phyloP scores from a whole-genome alignment of 768 basidiomycete species.

The Phlebiopsis flavidoalba region DNA sequence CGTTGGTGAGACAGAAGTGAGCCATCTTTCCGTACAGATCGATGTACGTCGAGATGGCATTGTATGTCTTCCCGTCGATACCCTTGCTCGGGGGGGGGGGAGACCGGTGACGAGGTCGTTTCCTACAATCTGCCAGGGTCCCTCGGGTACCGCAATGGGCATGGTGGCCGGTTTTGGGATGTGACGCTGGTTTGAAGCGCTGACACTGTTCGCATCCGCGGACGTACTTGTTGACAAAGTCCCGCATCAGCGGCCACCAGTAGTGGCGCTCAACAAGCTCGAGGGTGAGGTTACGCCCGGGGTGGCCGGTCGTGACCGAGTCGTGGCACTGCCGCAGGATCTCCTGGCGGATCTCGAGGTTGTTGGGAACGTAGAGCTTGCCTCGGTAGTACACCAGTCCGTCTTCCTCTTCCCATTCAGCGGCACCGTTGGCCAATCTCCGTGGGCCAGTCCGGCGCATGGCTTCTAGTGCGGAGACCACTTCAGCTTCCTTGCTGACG shows the following conservation, averaged over 20 bases:
- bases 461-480: no score
- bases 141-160: slow-evolving; percentile 3
- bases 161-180: background rate
- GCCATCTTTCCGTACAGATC: slow-evolving; percentile 20
- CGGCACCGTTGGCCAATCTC: no score
- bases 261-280: background rate
- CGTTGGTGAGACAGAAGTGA: slow-evolving; percentile 18
- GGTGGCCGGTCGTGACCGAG: background rate
- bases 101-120: slow-evolving; percentile 11
- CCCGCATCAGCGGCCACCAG: slow-evolving; percentile 7
- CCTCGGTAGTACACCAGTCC: background rate
- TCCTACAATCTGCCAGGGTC: slow-evolving; percentile 12
- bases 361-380: background rate
- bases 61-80: background rate
- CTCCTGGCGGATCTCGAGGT: background rate
- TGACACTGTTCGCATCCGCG: slow-evolving; percentile 2
- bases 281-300: slow-evolving; percentile 1
- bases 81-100: no score
- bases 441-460: no score
- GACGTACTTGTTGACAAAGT: slow-evolving; percentile 3
- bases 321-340: background rate
- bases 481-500: background rate
- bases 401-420: background rate
- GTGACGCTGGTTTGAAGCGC: background rate
- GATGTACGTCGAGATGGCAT: slow-evolving; percentile 4